Evolutionary conservation across 1,284 basidiomycete genomes (phyloP), one percentile per base, ranked within the genome.

Genomic region (Apiotrichum domesticum): DNA sequence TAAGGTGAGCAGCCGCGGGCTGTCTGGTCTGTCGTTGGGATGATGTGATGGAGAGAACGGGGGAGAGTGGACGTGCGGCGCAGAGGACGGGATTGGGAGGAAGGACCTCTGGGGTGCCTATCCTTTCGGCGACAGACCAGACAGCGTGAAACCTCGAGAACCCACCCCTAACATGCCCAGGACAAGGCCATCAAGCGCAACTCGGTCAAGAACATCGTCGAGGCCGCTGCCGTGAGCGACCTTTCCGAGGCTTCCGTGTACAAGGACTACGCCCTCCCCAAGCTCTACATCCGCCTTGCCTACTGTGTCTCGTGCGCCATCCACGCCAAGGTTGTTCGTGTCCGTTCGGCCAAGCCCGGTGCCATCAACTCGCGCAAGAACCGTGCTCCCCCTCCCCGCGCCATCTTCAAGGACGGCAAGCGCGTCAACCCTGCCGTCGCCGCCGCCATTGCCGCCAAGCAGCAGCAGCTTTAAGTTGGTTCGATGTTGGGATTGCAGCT

Each of bases 181-280:
- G 96, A 98, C 84, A 99, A 97, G 86, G 95, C 96, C 67, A 98
- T 99, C 87, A 98, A 98, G 84, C 84, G 95, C 62, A 97, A 97
- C 86, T 97, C 94, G 55, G 94, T 98, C 74, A 87, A 94, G 80
- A 98, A 98, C 86, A 98, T 98, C 88, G 93, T 98, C 63, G 94
- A 98, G 84, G 89, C 90, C 72, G 95, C 95, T 58, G 95, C 95
- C 63, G 89, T 98, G 70, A 85, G 95, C 72, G 95, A 99, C 82
- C 87, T 99, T 77, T 90, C 87, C 76, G 96, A 98, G 73, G 94
- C 95, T 52, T 90, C 87, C 66, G 88, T 98, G 67, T 98, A 98
- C 82, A 41, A 78, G 90, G 96, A 98, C 81, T 98, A 98, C 80
- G 86, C 85, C 58, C 87, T 98, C 70, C 95, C 95, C 63, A 98